Base-by-base conservation (phyloP, 148 eudicot genomes). In the Rhododendron kiyosumense region DNA sequence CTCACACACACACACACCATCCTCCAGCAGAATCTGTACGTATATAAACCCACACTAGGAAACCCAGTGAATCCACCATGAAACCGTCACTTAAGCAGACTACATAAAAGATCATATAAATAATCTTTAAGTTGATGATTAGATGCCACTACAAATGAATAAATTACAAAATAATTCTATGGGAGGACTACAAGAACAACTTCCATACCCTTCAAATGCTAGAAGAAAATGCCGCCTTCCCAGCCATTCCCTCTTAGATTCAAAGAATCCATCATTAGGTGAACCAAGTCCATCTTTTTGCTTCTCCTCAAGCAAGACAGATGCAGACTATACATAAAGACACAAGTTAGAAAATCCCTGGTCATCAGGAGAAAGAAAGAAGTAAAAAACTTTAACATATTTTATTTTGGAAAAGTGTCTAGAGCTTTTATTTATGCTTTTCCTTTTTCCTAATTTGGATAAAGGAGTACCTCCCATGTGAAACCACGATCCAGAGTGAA, bases 191-290 rank as follows among this genome's bases (percentile, higher is more conserved):
- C 45, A 69, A 82, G 43, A 75, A 83, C 78, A 82, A 87, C 59
- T 79, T 51, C 11, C 88, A 86, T 93, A 97, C 99, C 95, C 93
- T 91, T 97, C 98, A 90, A 92, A 86, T 85, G 99, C 98, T 84
- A 97, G 90, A 82, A 95, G 90, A 84, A 89, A 95, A 84, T 97
- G 98, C 43, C 98, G 93, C 81, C 94, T 91, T 88, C 99, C 99
- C 77, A 97, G 81, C 98, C 99, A 95, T 89, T 95, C 99, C 87
- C 99, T 92, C 86, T 88, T 95, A 77, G 99, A 93, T 89, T 97
- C 98, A 77, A 94, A 97, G 82, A 97, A 97, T 57, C 96, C 99
- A 87, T 91, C 96, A 90, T 88, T 88, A 63, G 89, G 54, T 24
- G 95, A 92, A 49, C 94, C 94, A 90, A 90, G 88, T 54, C 86